phyloP scores from a whole-genome alignment of 805 yeast species.

The Kodamaea hsintzibuensis region DNA sequence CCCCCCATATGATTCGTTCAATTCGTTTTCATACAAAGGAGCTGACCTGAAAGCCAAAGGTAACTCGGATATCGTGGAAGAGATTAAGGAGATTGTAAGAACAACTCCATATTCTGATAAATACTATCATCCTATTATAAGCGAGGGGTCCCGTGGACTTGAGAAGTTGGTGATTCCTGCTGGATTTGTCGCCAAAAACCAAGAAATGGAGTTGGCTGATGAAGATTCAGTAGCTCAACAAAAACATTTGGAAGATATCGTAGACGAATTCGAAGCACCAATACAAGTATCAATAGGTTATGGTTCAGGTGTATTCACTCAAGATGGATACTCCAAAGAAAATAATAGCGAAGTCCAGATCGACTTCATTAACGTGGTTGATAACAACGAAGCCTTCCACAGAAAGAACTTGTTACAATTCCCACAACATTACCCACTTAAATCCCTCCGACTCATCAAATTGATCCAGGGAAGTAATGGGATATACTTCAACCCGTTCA shows the following conservation, averaged over 20 bases:
- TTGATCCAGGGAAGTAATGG: constrained; percentile 66
- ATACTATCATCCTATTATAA: constrained; percentile 26
- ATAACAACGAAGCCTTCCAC: constrained; percentile 77
- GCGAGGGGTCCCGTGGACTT: constrained; percentile 25
- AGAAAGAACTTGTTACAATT: constrained; percentile 62
- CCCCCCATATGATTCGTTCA: neutral
- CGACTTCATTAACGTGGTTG: constrained; percentile 82
- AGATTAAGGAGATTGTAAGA: neutral
- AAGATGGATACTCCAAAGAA: constrained; percentile 38
- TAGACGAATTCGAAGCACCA: constrained; percentile 67
- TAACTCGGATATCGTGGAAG: neutral
- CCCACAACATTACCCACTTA: constrained; percentile 73
- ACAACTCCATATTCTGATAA: constrained; percentile 27
- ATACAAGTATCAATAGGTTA: constrained; percentile 85
- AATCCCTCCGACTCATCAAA: constrained; percentile 26
- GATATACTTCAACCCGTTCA: constrained; percentile 91
- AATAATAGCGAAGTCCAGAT: constrained; percentile 55
- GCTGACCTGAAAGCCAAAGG: neutral
- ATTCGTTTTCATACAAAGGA: neutral
- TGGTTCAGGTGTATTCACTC: constrained; percentile 91
- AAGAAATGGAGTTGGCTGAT: constrained; percentile 12
- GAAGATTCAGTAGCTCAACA: constrained; percentile 18
- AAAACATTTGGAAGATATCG: constrained; percentile 46
- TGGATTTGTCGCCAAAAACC: constrained; percentile 15
- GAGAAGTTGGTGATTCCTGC: constrained; percentile 20